Evolutionary conservation across 2,329 filamentous ascomycete genomes (phyloP), one percentile per base, ranked within the genome.

Genomic region (Aspergillus sp.): DNA sequence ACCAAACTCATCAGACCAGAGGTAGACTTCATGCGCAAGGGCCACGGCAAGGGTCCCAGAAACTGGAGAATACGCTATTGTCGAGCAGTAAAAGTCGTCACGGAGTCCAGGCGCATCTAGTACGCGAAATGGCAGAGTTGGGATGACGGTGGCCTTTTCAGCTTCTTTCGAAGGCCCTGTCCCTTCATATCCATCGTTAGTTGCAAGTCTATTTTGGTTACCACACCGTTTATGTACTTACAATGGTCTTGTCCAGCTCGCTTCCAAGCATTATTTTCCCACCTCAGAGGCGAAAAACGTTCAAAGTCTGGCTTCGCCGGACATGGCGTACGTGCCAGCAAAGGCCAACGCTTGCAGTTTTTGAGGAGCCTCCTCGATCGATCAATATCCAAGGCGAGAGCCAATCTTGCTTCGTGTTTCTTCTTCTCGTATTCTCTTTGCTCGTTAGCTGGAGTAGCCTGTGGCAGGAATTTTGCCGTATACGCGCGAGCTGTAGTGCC

Each of bases 51-150:
- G 80, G 13, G 87, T 89, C 49, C 88, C 83, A 47, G 85, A 82
- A 6, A 83, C 88, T 38, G 81, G 71, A 0, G 88, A 96, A 70
- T 96, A 97, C 9, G 94, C 91, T 49, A 99, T 79, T 2, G 92
- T 81, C 0, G 92, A 94, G 73, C 91, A 97, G 69, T 99, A 99
- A 69, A 92, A 99, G 71, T 99, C 93, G 64, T 97, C 91, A 52
- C 91, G 85, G n/a, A 97, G 78, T 47, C 85, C 84, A 2, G 92
- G 91, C 7, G 93, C 93, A 73, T 97, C 91, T 4, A 99, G 80
- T 5, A 97, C 88, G 74, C 88, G 89, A 75, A 95, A 95, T 4
- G 91, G 89, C 16, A 88, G 81, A 6, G 81, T 79, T 34, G 90
- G 88, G 40, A 94, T 77, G 32, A 77, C 71, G 49, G 80, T 76